These are phyloP conservation scores for Pseudisothecium myosuroides DNA, from an alignment of 225 moss, liverwort and hornwort species.

Conservation along the genomic window DNA sequence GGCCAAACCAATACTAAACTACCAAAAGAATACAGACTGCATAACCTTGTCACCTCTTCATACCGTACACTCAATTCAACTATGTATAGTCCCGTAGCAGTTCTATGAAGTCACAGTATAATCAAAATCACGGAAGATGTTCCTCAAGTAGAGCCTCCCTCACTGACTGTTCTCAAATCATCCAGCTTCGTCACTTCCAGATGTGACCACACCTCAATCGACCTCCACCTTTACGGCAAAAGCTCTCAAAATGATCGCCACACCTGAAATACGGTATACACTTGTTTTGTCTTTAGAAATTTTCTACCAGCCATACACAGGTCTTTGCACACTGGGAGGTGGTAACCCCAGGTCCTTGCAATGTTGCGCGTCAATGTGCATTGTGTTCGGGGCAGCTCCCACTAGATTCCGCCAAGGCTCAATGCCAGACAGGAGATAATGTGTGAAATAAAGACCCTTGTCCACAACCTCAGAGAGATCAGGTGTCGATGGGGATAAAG, in stretches of 20 bases:
- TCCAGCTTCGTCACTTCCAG: background rate
- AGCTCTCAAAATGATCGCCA: background rate
- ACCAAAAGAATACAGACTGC: slow-evolving; percentile 8
- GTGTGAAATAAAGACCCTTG: slow-evolving; percentile 49
- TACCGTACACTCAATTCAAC: slow-evolving; percentile 24
- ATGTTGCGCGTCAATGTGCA: slow-evolving; percentile 61
- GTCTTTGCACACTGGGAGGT: slow-evolving; percentile 70
- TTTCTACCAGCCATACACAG: slow-evolving; percentile 83
- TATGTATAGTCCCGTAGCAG: slow-evolving; percentile 34
- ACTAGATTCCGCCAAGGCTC: slow-evolving; percentile 44
- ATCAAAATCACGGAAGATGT: background rate
- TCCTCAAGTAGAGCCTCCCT: background rate
- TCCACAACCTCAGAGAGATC: slow-evolving; percentile 44
- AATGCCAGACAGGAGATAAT: slow-evolving; percentile 59
- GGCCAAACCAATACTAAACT: slow-evolving; percentile 6
- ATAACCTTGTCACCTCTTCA: background rate
- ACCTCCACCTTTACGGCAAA: background rate
- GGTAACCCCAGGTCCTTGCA: slow-evolving; percentile 88
- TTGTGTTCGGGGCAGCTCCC: slow-evolving; percentile 51
- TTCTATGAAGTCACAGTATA: background rate
- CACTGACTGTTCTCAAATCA: background rate
- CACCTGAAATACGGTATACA: background rate
- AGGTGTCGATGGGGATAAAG: slow-evolving; percentile 66
- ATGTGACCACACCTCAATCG: background rate
- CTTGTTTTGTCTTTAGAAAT: background rate